Percentiles rank a stretch among this genome's conserved stretches.
Conservation (phyloP, 371 early-diverging fungal species). For the Mucor lusitanicus region DNA sequence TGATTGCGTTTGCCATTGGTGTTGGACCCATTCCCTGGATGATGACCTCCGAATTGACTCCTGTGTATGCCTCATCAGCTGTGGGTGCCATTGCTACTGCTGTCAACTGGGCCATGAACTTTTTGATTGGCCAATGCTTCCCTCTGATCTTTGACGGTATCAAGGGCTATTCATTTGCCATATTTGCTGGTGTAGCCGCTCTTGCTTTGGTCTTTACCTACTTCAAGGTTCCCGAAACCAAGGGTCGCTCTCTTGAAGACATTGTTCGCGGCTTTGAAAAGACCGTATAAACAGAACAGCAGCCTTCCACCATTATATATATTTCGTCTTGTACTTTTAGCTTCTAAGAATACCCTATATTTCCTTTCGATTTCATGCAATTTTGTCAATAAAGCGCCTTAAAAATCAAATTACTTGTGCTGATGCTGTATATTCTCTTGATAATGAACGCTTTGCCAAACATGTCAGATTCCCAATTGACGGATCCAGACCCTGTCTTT, state of each 20-base stretch:
- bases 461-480: not conserved
- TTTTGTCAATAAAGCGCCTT: not conserved
- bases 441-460: not conserved
- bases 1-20: no score
- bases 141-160: slow-evolving; percentile 59
- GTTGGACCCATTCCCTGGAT: slow-evolving; percentile 83
- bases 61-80: slow-evolving; percentile 59
- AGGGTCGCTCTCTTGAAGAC: no score
- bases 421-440: not conserved
- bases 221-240: no score
- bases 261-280: slow-evolving; percentile 7
- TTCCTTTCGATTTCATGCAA: not conserved
- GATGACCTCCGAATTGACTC: slow-evolving; percentile 68
- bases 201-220: slow-evolving; percentile 21
- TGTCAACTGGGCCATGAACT: slow-evolving; percentile 62
- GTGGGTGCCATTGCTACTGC: slow-evolving; percentile 51
- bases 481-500: not conserved
- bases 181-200: slow-evolving; percentile 43
- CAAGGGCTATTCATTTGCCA: slow-evolving; percentile 65
- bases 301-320: not conserved
- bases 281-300: not conserved
- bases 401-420: no score
- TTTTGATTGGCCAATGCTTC: slow-evolving; percentile 57
- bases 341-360: not conserved
- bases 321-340: not conserved